These are phyloP conservation scores for Cystofilobasidium ferigula DNA, from an alignment of 768 basidiomycete species.

Conservation along the genomic window DNA sequence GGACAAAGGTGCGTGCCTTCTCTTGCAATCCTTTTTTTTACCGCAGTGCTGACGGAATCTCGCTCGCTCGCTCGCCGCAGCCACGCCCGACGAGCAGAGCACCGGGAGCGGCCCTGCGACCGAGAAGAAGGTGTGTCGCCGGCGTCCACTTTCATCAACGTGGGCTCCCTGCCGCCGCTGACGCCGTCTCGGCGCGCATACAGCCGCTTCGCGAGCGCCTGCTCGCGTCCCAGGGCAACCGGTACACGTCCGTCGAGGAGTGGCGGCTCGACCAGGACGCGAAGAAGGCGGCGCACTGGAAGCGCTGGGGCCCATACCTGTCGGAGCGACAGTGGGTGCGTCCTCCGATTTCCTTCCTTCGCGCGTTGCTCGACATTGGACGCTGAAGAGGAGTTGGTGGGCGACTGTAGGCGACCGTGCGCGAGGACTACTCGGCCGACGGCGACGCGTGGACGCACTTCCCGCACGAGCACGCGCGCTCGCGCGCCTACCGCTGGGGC, in stretches of 20 bases:
- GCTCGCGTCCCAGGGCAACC: not conserved
- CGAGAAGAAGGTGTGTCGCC: not conserved
- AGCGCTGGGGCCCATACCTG: constrained; percentile 96
- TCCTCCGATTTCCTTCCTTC: constrained; percentile 13
- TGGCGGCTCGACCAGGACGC: constrained; percentile 61
- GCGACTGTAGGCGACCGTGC: constrained; percentile 82
- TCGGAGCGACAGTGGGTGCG: constrained; percentile 94
- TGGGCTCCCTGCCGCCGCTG: not conserved
- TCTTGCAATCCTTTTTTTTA: not conserved
- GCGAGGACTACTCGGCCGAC: constrained; percentile 94
- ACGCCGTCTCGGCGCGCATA: not conserved
- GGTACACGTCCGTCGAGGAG: constrained; percentile 13
- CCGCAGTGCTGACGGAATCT: too few relatives aligned
- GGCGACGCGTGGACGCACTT: constrained; percentile 88
- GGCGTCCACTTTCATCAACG: not conserved
- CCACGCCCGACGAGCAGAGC: not conserved
- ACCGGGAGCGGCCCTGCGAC: not conserved
- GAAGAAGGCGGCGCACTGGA: constrained; percentile 79
- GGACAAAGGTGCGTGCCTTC: not conserved
- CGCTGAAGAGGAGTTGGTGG: not conserved
- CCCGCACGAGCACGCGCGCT: constrained; percentile 71
- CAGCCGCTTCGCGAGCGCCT: constrained; percentile 28
- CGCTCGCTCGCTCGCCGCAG: not conserved
- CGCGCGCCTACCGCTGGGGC: constrained; percentile 91
- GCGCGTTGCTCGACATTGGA: not conserved